Evolutionary conservation across 2,329 filamentous ascomycete species (phyloP).

Genomic region (Alternaria sp.): DNA sequence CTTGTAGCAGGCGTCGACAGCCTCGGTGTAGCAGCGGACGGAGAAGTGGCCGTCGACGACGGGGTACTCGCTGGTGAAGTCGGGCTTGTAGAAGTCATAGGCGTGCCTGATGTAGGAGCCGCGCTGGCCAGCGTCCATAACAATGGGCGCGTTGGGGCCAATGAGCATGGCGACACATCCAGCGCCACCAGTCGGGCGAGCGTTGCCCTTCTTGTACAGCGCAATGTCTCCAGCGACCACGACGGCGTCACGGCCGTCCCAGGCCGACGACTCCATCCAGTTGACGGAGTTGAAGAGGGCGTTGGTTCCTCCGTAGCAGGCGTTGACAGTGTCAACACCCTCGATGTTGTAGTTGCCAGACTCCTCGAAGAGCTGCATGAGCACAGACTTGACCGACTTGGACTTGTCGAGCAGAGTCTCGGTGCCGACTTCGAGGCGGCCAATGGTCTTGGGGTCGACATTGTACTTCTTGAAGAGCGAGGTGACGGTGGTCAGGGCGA

Average conservation of each 20-base stretch:
- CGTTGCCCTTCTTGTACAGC: conserved; percentile 62
- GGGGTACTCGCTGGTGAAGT: conserved; percentile 61
- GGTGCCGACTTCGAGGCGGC: conserved; percentile 61
- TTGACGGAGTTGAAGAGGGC: conserved; percentile 62
- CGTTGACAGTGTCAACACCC: conserved; percentile 61
- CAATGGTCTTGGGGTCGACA: conserved; percentile 58
- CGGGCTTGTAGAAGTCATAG: conserved; percentile 64
- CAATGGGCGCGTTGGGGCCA: conserved; percentile 58
- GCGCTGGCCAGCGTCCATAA: conserved; percentile 58
- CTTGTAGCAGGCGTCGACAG: conserved; percentile 61
- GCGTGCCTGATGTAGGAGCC: conserved; percentile 60
- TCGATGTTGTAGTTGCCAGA: conserved; percentile 62
- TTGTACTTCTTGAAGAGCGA: conserved; percentile 61
- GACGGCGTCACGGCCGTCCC: conserved; percentile 60
- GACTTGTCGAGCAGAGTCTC: conserved; percentile 63
- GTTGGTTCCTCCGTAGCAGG: conserved; percentile 63
- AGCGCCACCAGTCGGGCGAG: conserved; percentile 60
- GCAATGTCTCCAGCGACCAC: conserved; percentile 62
- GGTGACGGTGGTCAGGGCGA: conserved; percentile 59
- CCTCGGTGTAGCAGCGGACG: conserved; percentile 60
- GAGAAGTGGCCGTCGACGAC: conserved; percentile 61
- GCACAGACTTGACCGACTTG: conserved; percentile 61
- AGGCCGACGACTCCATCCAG: conserved; percentile 61
- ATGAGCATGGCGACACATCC: conserved; percentile 62
- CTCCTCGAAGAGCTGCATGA: conserved; percentile 60